Percentiles rank a stretch among this genome's conserved stretches.
Conservation (phyloP, 768 basidiomycete species). For the Auriscalpium microsporum region DNA sequence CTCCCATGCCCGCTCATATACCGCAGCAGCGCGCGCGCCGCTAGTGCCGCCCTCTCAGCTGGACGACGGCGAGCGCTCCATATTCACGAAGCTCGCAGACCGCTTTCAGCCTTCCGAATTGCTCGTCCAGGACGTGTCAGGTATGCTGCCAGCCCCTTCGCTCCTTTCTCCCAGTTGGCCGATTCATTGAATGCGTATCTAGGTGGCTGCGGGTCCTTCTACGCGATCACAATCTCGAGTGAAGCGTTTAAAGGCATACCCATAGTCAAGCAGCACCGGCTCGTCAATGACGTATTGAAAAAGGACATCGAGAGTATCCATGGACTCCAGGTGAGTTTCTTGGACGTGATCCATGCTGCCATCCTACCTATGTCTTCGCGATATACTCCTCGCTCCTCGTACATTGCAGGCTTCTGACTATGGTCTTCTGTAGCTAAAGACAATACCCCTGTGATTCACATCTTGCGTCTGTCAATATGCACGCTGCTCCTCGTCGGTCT, state of each 20-base stretch:
- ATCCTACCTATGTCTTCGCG: neutral
- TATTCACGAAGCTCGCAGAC: constrained; percentile 62
- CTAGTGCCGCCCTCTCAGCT: constrained; percentile 17
- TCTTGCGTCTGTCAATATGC: no score
- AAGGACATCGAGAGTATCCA: constrained; percentile 88
- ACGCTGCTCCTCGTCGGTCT: no score
- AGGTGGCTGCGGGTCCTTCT: constrained; percentile 98
- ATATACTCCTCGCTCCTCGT: neutral
- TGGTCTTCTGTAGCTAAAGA: no score
- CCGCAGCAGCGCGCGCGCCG: constrained; percentile 8
- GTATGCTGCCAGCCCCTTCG: constrained; percentile 31
- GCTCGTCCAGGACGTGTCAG: constrained; percentile 91
- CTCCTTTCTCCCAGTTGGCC: neutral
- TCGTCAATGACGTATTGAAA: constrained; percentile 82
- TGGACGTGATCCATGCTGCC: neutral
- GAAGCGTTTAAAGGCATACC: constrained; percentile 78
- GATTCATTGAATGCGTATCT: neutral
- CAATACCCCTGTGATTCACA: no score
- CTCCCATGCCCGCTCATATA: constrained; percentile 12
- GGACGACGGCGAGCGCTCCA: constrained; percentile 59
- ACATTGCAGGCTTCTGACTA: no score
- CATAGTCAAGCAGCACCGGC: constrained; percentile 86
- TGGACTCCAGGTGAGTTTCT: constrained; percentile 71
- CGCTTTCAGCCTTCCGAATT: constrained; percentile 75
- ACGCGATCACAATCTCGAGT: constrained; percentile 84